Percentiles rank a stretch among this genome's conserved stretches.
These are phyloP conservation scores for Stephania yunnanensis DNA, from an alignment of 164 flowering plant species.

Conservation along the genomic window DNA sequence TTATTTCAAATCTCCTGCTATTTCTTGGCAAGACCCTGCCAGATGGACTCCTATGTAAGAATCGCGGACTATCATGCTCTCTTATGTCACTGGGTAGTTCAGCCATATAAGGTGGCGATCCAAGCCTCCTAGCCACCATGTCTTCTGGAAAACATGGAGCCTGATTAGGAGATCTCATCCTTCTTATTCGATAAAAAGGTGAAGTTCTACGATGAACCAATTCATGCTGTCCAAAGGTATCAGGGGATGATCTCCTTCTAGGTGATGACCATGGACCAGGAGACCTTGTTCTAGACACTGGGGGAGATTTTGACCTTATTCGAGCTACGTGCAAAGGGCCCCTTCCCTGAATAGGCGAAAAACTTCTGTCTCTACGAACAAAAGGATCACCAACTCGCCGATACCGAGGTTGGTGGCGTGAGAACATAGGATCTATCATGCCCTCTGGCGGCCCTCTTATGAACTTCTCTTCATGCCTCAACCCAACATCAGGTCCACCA, in stretches of 20 bases:
- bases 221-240: conserved; percentile 45
- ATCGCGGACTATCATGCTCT: conserved; percentile 35
- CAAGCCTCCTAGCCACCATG: conserved; percentile 35
- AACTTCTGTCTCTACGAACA: conserved; percentile 32
- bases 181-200: conserved; percentile 36
- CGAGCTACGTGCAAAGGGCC: conserved; percentile 22
- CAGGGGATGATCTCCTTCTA: conserved; percentile 49
- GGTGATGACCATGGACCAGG: conserved; percentile 57
- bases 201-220: conserved; percentile 43
- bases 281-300: conserved; percentile 40
- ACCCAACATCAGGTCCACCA: conserved; percentile 33
- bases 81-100: conserved; percentile 31
- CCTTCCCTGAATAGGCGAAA: conserved; percentile 39
- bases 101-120: conserved; percentile 35
- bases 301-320: conserved; percentile 55
- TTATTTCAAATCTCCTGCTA: conserved; percentile 33
- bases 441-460: conserved; percentile 40
- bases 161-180: conserved; percentile 45
- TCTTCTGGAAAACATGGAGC: conserved; percentile 39
- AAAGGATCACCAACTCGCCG: conserved; percentile 38
- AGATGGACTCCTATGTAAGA: conserved; percentile 38
- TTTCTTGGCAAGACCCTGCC: conserved; percentile 34
- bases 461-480: conserved; percentile 39
- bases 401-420: conserved; percentile 38
- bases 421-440: conserved; percentile 25